Percentiles rank a stretch among this genome's conserved stretches.
Conservation (phyloP, 2,329 filamentous ascomycete genomes). For the Zymoseptoria brevis region DNA sequence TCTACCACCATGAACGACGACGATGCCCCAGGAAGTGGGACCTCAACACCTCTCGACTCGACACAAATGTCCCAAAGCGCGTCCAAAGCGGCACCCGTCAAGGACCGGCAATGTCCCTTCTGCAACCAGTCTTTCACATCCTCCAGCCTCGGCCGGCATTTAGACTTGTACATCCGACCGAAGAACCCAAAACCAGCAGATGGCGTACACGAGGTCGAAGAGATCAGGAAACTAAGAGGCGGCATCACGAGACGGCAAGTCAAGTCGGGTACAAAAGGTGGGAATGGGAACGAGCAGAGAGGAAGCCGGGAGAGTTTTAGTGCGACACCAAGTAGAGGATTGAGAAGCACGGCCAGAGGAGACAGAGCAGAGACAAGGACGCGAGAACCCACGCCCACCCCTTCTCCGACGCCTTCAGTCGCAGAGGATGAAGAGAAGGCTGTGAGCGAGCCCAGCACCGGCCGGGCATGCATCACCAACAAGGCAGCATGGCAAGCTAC, state of each 20-base stretch:
- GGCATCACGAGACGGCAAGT: slow-evolving; percentile 81
- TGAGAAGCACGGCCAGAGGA: not conserved
- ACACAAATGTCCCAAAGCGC: slow-evolving; percentile 7
- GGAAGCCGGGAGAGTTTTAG: not conserved
- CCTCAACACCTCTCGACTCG: slow-evolving; percentile 18
- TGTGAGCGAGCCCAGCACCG: not conserved
- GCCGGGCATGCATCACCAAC: slow-evolving; percentile 39
- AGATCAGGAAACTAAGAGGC: slow-evolving; percentile 74
- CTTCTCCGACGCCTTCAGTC: not conserved
- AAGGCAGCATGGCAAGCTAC: slow-evolving; percentile 66
- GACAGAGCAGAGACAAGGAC: slow-evolving; percentile 5
- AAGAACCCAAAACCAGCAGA: slow-evolving; percentile 85
- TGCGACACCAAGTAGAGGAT: not conserved
- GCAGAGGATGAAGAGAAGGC: not conserved
- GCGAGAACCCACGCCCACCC: not conserved
- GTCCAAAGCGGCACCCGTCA: slow-evolving; percentile 43
- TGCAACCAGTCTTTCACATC: slow-evolving; percentile 88
- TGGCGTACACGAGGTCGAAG: slow-evolving; percentile 81
- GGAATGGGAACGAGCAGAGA: slow-evolving; percentile 2
- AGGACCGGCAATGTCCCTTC: slow-evolving; percentile 84
- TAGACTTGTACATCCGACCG: slow-evolving; percentile 88
- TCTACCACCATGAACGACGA: slow-evolving; percentile 3
- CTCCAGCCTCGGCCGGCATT: slow-evolving; percentile 83
- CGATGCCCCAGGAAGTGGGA: slow-evolving; percentile 17
- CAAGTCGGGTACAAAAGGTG: slow-evolving; percentile 38